Percentiles rank a stretch among this genome's conserved stretches.
Conservation (phyloP, 305 asterid species). For the Fraxinus ornus region DNA sequence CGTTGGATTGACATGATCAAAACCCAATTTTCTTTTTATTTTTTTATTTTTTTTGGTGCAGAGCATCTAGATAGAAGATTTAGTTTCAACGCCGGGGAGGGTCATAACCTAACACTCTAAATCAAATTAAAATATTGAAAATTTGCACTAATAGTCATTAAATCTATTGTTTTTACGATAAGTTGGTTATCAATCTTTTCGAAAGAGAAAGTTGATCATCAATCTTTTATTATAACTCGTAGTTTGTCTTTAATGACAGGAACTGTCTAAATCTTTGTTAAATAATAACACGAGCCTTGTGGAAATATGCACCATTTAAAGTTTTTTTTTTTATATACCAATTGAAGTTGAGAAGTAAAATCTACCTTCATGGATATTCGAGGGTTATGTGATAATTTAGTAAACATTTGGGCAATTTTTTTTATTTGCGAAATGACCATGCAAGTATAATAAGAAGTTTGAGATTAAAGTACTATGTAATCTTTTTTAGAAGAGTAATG, state of each 20-base stretch:
- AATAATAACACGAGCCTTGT: neutral
- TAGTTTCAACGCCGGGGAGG: conserved; percentile 28
- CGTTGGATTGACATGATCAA: neutral
- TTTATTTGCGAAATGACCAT: neutral
- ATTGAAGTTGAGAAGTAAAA: neutral
- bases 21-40: neutral
- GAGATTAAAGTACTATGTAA: neutral
- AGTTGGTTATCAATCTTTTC: neutral
- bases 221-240: neutral
- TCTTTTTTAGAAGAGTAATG: neutral
- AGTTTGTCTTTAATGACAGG: neutral
- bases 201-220: neutral
- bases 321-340: neutral
- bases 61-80: neutral
- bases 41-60: neutral
- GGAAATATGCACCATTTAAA: neutral
- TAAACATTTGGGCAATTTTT: neutral
- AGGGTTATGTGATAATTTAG: neutral
- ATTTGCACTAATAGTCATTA: neutral
- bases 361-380: neutral
- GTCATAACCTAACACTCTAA: conserved; percentile 4
- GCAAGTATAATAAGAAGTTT: neutral
- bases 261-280: neutral
- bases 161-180: neutral
- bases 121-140: neutral